A percentile compares a stretch with the other conserved stretches of the same genome.
phyloP scores from a whole-genome alignment of 1,284 basidiomycete species.

The Kalmanozyma brasiliensis region DNA sequence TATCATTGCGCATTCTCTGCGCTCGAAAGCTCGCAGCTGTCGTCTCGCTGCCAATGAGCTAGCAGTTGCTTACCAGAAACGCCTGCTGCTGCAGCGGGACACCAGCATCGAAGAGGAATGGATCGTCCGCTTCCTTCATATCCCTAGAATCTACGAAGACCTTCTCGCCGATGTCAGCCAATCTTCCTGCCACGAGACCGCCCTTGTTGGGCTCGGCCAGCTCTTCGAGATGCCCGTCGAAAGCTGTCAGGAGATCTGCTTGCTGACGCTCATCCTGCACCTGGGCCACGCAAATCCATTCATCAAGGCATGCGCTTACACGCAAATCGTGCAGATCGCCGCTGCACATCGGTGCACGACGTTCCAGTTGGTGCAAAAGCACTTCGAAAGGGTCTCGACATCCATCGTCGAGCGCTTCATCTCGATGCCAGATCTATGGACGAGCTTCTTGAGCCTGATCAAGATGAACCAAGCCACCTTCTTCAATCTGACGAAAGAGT shows the following conservation, averaged over 20 bases:
- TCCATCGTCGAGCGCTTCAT: conserved; percentile 55
- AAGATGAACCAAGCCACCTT: conserved; percentile 61
- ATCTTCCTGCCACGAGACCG: conserved; percentile 39
- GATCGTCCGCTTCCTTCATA: conserved; percentile 14
- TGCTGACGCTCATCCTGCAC: conserved; percentile 47
- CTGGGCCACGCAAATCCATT: conserved; percentile 44
- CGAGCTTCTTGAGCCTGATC: conserved; percentile 56
- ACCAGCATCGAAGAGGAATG: conserved; percentile 26
- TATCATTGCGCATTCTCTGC: conserved; percentile 20
- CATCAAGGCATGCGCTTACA: conserved; percentile 54
- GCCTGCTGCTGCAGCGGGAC: conserved; percentile 27
- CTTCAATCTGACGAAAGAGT: conserved; percentile 59
- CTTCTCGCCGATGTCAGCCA: conserved; percentile 13
- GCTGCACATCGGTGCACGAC: conserved; percentile 54
- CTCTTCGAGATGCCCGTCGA: conserved; percentile 41
- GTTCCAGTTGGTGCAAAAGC: conserved; percentile 62
- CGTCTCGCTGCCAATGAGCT: conserved; percentile 39
- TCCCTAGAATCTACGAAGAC: conserved; percentile 25
- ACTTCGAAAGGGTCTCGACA: conserved; percentile 51
- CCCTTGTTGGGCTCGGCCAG: conserved; percentile 38
- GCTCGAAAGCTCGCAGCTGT: conserved; percentile 15
- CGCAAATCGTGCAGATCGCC: conserved; percentile 58
- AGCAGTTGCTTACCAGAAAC: conserved; percentile 24
- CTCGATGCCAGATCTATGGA: conserved; percentile 56
- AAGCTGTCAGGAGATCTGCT: conserved; percentile 39